These are phyloP conservation scores for Ceriops decandra DNA, from an alignment of 345 rosid species.

Conservation along the genomic window DNA sequence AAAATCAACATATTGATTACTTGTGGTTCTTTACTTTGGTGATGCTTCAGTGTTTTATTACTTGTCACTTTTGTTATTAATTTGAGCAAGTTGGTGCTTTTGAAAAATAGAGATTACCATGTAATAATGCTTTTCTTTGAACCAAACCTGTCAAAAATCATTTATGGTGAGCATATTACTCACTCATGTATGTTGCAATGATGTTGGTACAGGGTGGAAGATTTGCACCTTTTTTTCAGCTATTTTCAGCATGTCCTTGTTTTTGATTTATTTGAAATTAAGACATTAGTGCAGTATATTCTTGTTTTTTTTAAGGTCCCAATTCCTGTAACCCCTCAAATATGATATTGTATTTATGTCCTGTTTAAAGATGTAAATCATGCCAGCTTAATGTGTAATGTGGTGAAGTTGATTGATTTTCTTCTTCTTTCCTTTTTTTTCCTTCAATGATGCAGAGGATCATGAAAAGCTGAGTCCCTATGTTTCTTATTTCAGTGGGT, in stretches of 20 bases:
- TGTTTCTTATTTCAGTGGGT: slow-evolving; percentile 81
- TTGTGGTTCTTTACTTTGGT: not conserved
- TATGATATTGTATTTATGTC: not conserved
- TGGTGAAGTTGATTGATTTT: not conserved
- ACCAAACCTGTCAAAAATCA: not conserved
- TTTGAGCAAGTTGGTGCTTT: too few relatives aligned
- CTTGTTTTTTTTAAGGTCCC: not conserved
- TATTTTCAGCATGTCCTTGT: not conserved
- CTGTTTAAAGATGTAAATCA: not conserved
- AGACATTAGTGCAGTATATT: not conserved
- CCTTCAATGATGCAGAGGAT: slow-evolving; percentile 58
- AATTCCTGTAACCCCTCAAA: not conserved
- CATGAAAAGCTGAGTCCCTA: slow-evolving; percentile 81
- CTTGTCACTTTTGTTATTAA: too few relatives aligned
- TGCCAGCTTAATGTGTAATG: too few relatives aligned
- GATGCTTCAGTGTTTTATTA: not conserved
- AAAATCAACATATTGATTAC: not conserved
- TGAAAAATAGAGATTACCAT: too few relatives aligned
- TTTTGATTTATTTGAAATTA: not conserved
- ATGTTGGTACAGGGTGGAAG: not conserved
- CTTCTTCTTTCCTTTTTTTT: not conserved
- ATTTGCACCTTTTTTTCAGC: not conserved
- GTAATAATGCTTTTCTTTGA: not conserved
- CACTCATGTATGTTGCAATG: not conserved
- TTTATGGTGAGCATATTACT: not conserved